Conservation (phyloP, 768 basidiomycete species). For the Ramaria sp. region DNA sequence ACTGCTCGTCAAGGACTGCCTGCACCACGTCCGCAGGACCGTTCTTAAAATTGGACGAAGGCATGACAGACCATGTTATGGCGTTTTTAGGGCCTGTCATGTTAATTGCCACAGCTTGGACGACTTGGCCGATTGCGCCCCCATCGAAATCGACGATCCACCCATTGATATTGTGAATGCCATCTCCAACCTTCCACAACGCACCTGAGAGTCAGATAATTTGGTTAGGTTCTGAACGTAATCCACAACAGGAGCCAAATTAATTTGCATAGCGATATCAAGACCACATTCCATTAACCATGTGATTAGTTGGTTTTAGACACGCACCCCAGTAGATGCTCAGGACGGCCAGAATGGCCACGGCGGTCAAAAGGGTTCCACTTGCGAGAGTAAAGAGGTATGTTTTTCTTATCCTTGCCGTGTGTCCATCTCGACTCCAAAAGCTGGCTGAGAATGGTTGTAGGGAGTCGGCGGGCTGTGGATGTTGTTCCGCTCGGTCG, state of each 20-base stretch:
- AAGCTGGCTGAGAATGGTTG: background rate
- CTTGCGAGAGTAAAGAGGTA: background rate
- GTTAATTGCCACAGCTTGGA: constrained; percentile 28
- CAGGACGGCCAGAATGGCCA: constrained; percentile 39
- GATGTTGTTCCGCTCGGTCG: too few relatives aligned
- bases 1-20: background rate
- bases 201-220: background rate
- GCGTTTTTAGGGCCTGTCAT: constrained; percentile 13
- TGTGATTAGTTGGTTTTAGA: background rate
- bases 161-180: constrained; percentile 34
- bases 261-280: too few relatives aligned
- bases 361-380: constrained; percentile 19
- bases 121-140: constrained; percentile 35
- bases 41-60: background rate
- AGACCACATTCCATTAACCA: too few relatives aligned
- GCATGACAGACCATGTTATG: background rate
- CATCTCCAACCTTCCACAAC: constrained; percentile 31
- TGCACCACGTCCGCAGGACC: background rate
- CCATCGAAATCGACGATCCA: constrained; percentile 60
- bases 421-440: background rate
- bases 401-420: background rate
- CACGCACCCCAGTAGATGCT: constrained; percentile 52
- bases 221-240: background rate
- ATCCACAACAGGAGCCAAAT: too few relatives aligned
- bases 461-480: too few relatives aligned